A percentile compares a stretch with the other conserved stretches of the same genome.
These are phyloP conservation scores for Crassisporium funariophilum DNA, from an alignment of 768 basidiomycete genomes.

Conservation along the genomic window DNA sequence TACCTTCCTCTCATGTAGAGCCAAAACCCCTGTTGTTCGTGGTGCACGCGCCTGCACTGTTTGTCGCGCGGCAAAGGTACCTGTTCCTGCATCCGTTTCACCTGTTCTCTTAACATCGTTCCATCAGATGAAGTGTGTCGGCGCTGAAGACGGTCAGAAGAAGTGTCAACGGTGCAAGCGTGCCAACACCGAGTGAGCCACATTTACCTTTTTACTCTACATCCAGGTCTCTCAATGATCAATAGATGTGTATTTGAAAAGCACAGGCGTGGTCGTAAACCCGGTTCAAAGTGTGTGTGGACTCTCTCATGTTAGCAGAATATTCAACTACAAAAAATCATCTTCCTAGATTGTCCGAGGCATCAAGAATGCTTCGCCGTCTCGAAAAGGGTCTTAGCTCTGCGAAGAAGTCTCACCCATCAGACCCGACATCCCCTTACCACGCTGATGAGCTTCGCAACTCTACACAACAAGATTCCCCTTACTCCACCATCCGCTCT, in stretches of 20 bases:
- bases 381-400: conserved; percentile 82
- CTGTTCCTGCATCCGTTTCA: conserved; percentile 14
- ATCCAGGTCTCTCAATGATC: conserved; percentile 10
- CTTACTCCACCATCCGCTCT: conserved; percentile 29
- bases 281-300: conserved; percentile 77
- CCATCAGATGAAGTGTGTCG: conserved; percentile 87
- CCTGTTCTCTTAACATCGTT: conserved; percentile 19
- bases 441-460: conserved; percentile 34
- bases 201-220: conserved; percentile 12
- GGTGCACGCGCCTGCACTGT: conserved; percentile 78
- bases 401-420: conserved; percentile 68
- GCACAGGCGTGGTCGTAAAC: conserved; percentile 85
- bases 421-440: conserved; percentile 39
- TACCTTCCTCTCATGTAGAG: conserved; percentile 23
- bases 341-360: conserved; percentile 71
- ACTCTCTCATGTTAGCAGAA: conserved; percentile 20
- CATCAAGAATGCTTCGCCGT: conserved; percentile 86
- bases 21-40: conserved; percentile 51
- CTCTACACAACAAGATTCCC: conserved; percentile 28
- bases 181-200: conserved; percentile 69
- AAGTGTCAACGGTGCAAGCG: conserved; percentile 85
- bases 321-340: conserved; percentile 7
- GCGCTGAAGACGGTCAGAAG: conserved; percentile 81
- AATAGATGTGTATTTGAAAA: conserved; percentile 84
- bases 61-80: conserved; percentile 81